Evolutionary conservation across 257 asterid species (phyloP).

Genomic region (Solanum bulbocastanum): DNA sequence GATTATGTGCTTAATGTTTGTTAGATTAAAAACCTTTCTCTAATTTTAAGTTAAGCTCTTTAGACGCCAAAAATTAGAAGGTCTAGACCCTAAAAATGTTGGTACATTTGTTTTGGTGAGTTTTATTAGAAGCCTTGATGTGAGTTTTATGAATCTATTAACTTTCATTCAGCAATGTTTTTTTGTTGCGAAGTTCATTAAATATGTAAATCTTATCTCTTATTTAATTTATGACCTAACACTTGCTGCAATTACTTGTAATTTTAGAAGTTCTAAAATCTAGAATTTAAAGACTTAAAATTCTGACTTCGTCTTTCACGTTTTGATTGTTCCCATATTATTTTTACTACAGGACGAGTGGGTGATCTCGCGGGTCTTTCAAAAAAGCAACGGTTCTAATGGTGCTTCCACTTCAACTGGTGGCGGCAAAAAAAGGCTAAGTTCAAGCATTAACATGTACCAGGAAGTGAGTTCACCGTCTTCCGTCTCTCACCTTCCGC

Average conservation of each 20-base stretch:
- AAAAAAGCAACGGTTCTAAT: constrained; percentile 32
- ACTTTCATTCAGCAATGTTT: neutral
- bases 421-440: constrained; percentile 39
- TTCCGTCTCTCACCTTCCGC: constrained; percentile 59
- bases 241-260: neutral
- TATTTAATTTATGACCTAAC: no score
- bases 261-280: neutral
- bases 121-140: neutral
- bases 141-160: neutral
- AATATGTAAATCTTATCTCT: no score
- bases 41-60: neutral
- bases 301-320: rapidly evolving
- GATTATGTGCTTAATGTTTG: neutral
- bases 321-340: no score
- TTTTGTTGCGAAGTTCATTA: no score
- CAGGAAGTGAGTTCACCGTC: constrained; percentile 62
- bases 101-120: neutral
- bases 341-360: constrained; percentile 66
- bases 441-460: constrained; percentile 6
- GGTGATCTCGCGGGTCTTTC: constrained; percentile 86
- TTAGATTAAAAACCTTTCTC: neutral
- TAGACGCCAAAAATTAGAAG: neutral
- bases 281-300: neutral
- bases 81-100: rapidly evolving
- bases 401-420: constrained; percentile 13